A percentile compares a stretch with the other conserved stretches of the same genome.
These are phyloP conservation scores for Seiridium unicorne DNA, from an alignment of 2,329 filamentous ascomycete species.

Conservation along the genomic window DNA sequence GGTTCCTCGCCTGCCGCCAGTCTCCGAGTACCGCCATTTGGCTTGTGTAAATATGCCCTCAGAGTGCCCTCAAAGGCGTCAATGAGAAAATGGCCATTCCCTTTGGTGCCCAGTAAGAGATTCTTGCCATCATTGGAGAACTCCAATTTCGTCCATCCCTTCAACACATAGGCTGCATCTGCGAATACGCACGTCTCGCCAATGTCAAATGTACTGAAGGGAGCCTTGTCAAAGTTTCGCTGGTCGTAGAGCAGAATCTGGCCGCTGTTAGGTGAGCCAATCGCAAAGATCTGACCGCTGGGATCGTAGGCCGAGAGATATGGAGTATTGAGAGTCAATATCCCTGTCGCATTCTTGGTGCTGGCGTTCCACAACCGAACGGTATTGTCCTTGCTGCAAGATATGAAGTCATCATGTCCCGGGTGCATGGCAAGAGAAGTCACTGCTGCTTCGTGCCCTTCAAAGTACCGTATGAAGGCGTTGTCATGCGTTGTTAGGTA, in stretches of 20 bases:
- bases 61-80: constrained; percentile 86
- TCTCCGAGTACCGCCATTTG: constrained; percentile 49
- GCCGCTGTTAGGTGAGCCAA: constrained; percentile 78
- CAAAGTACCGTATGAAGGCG: constrained; percentile 93
- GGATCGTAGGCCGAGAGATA: constrained; percentile 89
- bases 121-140: constrained; percentile 96
- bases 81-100: constrained; percentile 83
- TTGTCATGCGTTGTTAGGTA: constrained; percentile 94
- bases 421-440: constrained; percentile 84
- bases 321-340: constrained; percentile 76
- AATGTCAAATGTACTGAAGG: constrained; percentile 84
- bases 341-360: constrained; percentile 76
- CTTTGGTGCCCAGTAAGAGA: constrained; percentile 80
- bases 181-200: constrained; percentile 50
- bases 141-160: constrained; percentile 86
- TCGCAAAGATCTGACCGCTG: constrained; percentile 85
- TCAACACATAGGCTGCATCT: constrained; percentile 56
- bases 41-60: constrained; percentile 68
- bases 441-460: constrained; percentile 81
- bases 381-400: constrained; percentile 86
- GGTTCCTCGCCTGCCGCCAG: constrained; percentile 52
- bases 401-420: constrained; percentile 86
- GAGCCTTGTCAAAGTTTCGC: constrained; percentile 88
- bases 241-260: constrained; percentile 87
- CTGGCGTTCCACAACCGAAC: constrained; percentile 87